Evolutionary conservation across 805 yeast species (phyloP).

Genomic region (Metschnikowia rubicola): DNA sequence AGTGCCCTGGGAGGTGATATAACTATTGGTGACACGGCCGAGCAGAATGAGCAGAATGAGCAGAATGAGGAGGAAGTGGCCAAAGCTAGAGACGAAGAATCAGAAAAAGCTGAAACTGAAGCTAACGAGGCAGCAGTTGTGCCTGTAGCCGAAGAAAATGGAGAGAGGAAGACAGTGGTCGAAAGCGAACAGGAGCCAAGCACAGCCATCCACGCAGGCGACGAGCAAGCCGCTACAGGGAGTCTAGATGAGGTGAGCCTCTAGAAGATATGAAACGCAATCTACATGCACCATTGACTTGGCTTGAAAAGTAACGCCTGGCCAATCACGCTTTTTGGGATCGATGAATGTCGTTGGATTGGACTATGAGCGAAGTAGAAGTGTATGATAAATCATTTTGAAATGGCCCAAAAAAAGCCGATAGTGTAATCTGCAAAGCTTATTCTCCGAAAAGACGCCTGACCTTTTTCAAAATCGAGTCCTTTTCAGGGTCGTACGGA

Average conservation of each 20-base stretch:
- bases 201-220: neutral
- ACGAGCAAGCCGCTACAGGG: neutral
- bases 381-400: conserved; percentile 5
- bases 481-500: conserved; percentile 98
- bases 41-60: too few relatives aligned
- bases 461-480: conserved; percentile 89
- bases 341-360: conserved; percentile 7
- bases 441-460: conserved; percentile 93
- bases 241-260: conserved; percentile 6
- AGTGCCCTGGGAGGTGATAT: too few relatives aligned
- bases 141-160: neutral
- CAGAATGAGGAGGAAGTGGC: too few relatives aligned
- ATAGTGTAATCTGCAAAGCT: neutral
- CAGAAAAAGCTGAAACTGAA: neutral
- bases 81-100: too few relatives aligned
- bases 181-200: neutral
- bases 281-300: too few relatives aligned
- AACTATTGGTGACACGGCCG: too few relatives aligned
- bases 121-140: neutral
- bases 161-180: too few relatives aligned
- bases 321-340: neutral
- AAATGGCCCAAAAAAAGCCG: neutral
- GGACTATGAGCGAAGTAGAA: conserved; percentile 15
- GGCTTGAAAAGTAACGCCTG: neutral
- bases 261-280: neutral